Conservation (phyloP, 257 asterid genomes). For the Nicotiana undulata region DNA sequence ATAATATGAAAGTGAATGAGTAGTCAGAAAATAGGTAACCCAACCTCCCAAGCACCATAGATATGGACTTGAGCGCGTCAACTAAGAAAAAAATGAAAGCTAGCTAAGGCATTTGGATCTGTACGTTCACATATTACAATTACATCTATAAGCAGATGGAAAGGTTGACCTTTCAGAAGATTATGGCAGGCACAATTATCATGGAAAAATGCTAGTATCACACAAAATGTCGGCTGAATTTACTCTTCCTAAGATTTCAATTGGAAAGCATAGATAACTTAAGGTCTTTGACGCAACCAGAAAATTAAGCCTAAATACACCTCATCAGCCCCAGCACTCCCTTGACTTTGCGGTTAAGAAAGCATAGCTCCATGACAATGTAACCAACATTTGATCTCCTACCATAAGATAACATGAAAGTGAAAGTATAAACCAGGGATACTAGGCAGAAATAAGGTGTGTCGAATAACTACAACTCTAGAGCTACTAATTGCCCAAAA, state of each 20-base stretch:
- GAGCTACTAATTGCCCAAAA: neutral
- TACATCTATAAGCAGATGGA: neutral
- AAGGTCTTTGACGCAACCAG: slow-evolving; percentile 2
- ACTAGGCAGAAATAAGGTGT: neutral
- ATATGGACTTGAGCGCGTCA: neutral
- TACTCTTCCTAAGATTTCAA: neutral
- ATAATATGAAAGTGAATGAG: neutral
- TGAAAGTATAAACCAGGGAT: neutral
- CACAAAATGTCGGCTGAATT: neutral
- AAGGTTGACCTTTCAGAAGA: neutral
- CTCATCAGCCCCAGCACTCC: neutral
- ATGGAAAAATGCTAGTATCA: neutral
- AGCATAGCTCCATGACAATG: neutral
- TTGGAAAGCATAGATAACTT: neutral
- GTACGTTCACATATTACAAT: neutral
- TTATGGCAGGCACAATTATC: neutral
- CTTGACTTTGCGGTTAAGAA: neutral
- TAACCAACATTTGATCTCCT: neutral
- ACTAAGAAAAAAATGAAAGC: neutral
- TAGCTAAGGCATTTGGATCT: neutral
- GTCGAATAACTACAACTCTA: neutral
- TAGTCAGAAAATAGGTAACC: neutral
- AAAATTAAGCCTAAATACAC: neutral
- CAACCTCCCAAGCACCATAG: neutral
- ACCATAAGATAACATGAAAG: neutral